A percentile compares a stretch with the other conserved stretches of the same genome.
Evolutionary conservation across 2,329 filamentous ascomycete species (phyloP).

Genomic region (Talaromyces verruculosus): DNA sequence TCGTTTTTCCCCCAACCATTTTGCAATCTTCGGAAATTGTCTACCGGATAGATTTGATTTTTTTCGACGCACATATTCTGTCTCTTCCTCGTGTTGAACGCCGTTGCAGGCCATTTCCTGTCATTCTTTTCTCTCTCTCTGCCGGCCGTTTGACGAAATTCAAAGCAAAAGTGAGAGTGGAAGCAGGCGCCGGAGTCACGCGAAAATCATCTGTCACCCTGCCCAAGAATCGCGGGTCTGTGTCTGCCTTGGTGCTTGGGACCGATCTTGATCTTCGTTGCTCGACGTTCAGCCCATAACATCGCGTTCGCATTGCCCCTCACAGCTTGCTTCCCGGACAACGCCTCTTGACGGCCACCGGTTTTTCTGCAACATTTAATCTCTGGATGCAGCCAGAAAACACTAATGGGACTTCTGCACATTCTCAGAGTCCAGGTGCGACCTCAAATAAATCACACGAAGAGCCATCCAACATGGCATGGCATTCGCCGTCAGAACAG

Average conservation of each 20-base stretch:
- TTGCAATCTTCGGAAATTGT: constrained; percentile 12
- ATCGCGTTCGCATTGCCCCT: constrained; percentile 18
- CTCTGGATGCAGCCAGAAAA: constrained; percentile 43
- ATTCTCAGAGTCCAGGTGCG: constrained; percentile 42
- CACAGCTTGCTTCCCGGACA: constrained; percentile 21
- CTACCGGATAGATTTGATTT: constrained; percentile 22
- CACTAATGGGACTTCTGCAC: constrained; percentile 45
- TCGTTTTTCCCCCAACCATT: neutral
- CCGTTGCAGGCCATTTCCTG: neutral
- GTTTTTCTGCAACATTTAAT: constrained; percentile 35
- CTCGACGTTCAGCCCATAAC: neutral
- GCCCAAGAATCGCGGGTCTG: neutral
- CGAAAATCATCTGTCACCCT: neutral
- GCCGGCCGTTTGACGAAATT: constrained; percentile 1
- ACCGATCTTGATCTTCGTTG: constrained; percentile 12
- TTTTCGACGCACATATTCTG: constrained; percentile 19
- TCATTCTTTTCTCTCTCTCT: neutral
- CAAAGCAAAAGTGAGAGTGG: constrained; percentile 8
- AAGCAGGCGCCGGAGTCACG: neutral
- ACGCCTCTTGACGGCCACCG: constrained; percentile 28
- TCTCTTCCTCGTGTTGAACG: constrained; percentile 8
- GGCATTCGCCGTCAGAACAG: constrained; percentile 35
- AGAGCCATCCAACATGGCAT: constrained; percentile 43
- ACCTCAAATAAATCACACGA: constrained; percentile 44
- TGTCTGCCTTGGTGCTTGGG: neutral